phyloP scores from a whole-genome alignment of 805 yeast species.

The Cyberlindnera euphorbiiphila region DNA sequence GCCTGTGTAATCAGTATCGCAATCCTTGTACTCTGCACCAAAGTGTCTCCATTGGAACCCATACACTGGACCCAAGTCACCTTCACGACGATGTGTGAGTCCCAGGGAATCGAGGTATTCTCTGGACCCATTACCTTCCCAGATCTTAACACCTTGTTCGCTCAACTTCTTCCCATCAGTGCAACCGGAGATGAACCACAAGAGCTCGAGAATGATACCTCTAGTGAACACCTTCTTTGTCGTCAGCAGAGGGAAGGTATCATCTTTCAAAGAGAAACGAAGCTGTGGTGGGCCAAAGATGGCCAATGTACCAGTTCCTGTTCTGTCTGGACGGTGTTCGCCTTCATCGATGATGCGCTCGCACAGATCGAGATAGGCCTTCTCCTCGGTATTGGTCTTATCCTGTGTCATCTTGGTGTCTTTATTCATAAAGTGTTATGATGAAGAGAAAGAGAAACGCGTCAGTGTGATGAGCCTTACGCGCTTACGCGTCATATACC shows the following conservation, averaged over 20 bases:
- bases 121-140: constrained; percentile 98
- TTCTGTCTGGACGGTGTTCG: constrained; percentile 89
- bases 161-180: constrained; percentile 80
- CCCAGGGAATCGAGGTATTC: constrained; percentile 86
- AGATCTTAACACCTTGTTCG: constrained; percentile 87
- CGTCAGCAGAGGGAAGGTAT: constrained; percentile 81
- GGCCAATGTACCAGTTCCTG: constrained; percentile 94
- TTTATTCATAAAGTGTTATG: no score
- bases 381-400: constrained; percentile 50
- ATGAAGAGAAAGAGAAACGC: no score
- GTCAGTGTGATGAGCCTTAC: background rate
- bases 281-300: constrained; percentile 95
- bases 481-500: background rate
- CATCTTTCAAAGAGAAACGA: constrained; percentile 70
- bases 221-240: constrained; percentile 89
- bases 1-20: constrained; percentile 83
- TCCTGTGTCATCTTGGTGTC: constrained; percentile 13
- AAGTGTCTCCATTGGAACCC: constrained; percentile 99
- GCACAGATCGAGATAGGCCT: constrained; percentile 83
- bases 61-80: constrained; percentile 97
- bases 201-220: constrained; percentile 82
- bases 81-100: constrained; percentile 73
- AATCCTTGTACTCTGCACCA: constrained; percentile 87
- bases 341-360: constrained; percentile 74
- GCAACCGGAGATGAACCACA: constrained; percentile 90